Percentiles rank a stretch among this genome's conserved stretches.
Evolutionary conservation across 2,329 filamentous ascomycete genomes (phyloP).

Genomic region (Peltaster fructicola): DNA sequence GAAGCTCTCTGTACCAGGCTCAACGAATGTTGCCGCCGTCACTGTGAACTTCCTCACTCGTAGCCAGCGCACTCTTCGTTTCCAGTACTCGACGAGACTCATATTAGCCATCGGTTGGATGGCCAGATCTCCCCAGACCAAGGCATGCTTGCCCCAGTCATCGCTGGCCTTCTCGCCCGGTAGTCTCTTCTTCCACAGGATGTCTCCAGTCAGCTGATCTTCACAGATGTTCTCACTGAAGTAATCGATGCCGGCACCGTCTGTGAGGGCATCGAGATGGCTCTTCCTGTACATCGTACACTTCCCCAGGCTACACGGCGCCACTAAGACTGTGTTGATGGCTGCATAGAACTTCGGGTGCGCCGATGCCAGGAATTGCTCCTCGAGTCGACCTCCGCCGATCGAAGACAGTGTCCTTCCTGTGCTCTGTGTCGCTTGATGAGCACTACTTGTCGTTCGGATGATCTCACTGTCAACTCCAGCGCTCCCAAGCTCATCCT

Average conservation of each 20-base stretch:
- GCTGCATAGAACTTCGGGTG: constrained; percentile 97
- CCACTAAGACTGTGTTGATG: constrained; percentile 82
- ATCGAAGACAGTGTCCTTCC: constrained; percentile 12
- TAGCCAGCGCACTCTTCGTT: constrained; percentile 73
- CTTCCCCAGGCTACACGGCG: constrained; percentile 89
- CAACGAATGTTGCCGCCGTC: constrained; percentile 69
- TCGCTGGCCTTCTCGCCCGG: constrained; percentile 18
- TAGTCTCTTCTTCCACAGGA: constrained; percentile 59
- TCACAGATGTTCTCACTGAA: constrained; percentile 97
- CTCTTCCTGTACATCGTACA: constrained; percentile 96
- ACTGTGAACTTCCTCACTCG: constrained; percentile 92
- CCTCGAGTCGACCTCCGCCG: constrained; percentile 72
- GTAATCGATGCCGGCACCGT: constrained; percentile 60
- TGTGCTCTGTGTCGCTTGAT: constrained; percentile 6
- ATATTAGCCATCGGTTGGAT: constrained; percentile 80
- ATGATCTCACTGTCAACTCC: constrained; percentile 3
- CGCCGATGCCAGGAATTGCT: constrained; percentile 82
- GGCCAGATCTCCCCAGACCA: constrained; percentile 71
- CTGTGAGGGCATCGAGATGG: constrained; percentile 60
- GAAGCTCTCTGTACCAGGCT: constrained; percentile 80
- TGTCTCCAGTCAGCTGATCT: constrained; percentile 85
- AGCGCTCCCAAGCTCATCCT: constrained; percentile 10
- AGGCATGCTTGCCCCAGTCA: constrained; percentile 56
- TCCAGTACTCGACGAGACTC: constrained; percentile 58
- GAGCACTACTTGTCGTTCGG: constrained; percentile 5